A percentile compares a stretch with the other conserved stretches of the same genome.
phyloP scores from a whole-genome alignment of 1,139 yeast genomes.

The Pichia sp. region DNA sequence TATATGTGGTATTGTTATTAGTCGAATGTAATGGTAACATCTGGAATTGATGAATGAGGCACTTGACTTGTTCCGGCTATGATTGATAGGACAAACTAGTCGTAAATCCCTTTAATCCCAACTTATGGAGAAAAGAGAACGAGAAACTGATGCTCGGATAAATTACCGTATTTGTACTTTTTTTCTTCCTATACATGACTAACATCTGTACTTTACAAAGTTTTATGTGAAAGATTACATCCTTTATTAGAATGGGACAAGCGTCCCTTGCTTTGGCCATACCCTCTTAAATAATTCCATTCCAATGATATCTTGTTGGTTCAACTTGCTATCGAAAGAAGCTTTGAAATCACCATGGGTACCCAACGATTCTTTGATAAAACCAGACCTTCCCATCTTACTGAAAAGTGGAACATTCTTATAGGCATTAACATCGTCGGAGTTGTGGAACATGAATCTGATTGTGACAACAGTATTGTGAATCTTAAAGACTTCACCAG shows the following conservation, averaged over 20 bases:
- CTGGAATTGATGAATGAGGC: too few relatives aligned
- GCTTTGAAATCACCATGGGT: conserved; percentile 98
- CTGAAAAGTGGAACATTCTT: conserved; percentile 91
- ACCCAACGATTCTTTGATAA: conserved; percentile 91
- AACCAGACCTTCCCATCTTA: conserved; percentile 87
- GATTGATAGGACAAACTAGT: too few relatives aligned
- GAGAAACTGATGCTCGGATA: neutral
- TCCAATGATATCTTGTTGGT: conserved; percentile 89
- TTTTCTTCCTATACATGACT: neutral
- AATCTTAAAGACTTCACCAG: conserved; percentile 94
- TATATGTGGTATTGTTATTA: conserved; percentile 37
- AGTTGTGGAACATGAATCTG: conserved; percentile 95
- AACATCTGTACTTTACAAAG: neutral
- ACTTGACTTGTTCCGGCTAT: too few relatives aligned
- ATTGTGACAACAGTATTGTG: conserved; percentile 89
- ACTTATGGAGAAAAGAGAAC: neutral
- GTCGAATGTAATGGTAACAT: conserved; percentile 24
- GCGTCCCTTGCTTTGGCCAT: conserved; percentile 60
- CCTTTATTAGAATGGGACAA: conserved; percentile 9
- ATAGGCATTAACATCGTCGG: conserved; percentile 85
- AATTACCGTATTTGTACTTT: neutral
- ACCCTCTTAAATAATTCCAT: conserved; percentile 92
- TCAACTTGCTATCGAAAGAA: conserved; percentile 83
- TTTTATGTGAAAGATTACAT: neutral
- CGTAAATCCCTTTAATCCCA: too few relatives aligned